Evolutionary conservation across 192 early-diverging fungal genomes (phyloP), one percentile per base, ranked within the genome.

Genomic region (Coemansia sp.): DNA sequence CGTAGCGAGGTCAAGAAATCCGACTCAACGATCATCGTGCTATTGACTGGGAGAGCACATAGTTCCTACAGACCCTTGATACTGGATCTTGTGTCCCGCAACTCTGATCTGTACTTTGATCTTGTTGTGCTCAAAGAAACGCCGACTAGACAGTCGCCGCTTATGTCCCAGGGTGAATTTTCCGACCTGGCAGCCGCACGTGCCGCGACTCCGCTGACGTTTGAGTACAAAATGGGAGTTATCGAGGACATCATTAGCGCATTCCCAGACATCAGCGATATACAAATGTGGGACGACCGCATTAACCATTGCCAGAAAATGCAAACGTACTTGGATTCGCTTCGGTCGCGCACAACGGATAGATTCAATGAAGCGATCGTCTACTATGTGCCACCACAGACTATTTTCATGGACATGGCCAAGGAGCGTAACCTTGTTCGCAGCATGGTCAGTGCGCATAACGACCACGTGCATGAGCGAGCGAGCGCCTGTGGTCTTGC

Each of bases 231-330:
- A 48, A 81, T 84, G 73, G 67, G 77, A 28, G 84, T 88, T 39
- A 63, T 88, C 4, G 84, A 88, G 61, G 82, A 86, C 30, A 48
- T 81, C 1, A 60, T 86, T 8, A 62, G 70, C 6, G 85, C 82
- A 21, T 83, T 85, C 42, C 84, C 86, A 0, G 70, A 29, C 9
- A 78, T 84, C 66, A 55, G 60, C 0, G 51, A 81, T 18, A 80
- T 88, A 31, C 46, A 53, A 48, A 84, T 88, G 61, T 88, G 85
- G 85, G 86, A 88, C 52, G 86, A 88, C 52, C 85, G 86, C 13
- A 59, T 65, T 0, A 68, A 85, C 21, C 85, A 87, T 42, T 76
- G 74, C 40, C 65, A 68, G 35, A 58, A 61, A 29, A 81, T 84
- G 74, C 82, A 81, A 59, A 42, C 57, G 7, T 84, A 81, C 59